Evolutionary conservation across 495 filamentous ascomycete genomes (phyloP).

Genomic region (Talaromyces wortmannii): DNA sequence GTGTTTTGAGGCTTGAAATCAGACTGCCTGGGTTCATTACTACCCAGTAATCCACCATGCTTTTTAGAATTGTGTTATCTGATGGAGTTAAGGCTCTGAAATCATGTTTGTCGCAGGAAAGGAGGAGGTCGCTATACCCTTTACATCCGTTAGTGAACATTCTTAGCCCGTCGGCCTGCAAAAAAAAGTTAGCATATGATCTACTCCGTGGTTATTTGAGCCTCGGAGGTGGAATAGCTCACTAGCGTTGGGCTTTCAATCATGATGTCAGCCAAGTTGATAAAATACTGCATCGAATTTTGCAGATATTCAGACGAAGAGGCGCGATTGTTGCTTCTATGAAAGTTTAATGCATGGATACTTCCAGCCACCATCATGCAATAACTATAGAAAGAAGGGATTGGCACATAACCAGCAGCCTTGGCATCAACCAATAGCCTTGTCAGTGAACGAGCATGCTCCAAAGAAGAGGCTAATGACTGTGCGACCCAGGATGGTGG

Average conservation of each 20-base stretch:
- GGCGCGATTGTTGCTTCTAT: slow-evolving; percentile 5
- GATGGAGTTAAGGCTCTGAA: slow-evolving; percentile 10
- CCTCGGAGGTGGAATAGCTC: background rate
- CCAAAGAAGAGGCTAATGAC: slow-evolving; percentile 4
- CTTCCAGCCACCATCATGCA: slow-evolving; percentile 17
- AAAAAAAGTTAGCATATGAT: background rate
- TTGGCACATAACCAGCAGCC: slow-evolving; percentile 15
- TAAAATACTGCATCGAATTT: slow-evolving; percentile 11
- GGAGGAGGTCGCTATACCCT: slow-evolving; percentile 14
- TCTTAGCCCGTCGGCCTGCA: slow-evolving; percentile 12
- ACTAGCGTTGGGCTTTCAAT: slow-evolving; percentile 16
- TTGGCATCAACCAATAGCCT: slow-evolving; percentile 16
- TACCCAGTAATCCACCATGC: slow-evolving; percentile 16
- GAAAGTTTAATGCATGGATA: slow-evolving; percentile 13
- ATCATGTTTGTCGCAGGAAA: slow-evolving; percentile 8
- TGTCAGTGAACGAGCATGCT: slow-evolving; percentile 12
- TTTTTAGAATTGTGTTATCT: slow-evolving; percentile 9
- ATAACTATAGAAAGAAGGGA: slow-evolving; percentile 19
- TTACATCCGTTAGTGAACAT: slow-evolving; percentile 14
- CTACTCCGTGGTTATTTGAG: background rate
- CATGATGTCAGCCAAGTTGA: slow-evolving; percentile 16
- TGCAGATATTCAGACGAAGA: slow-evolving; percentile 14
- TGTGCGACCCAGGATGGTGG: slow-evolving; percentile 9
- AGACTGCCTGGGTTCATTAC: slow-evolving; percentile 19
- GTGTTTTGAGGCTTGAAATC: background rate